These are phyloP conservation scores for Alternaria postmessia DNA, from an alignment of 2,329 filamentous ascomycete species.

Conservation along the genomic window DNA sequence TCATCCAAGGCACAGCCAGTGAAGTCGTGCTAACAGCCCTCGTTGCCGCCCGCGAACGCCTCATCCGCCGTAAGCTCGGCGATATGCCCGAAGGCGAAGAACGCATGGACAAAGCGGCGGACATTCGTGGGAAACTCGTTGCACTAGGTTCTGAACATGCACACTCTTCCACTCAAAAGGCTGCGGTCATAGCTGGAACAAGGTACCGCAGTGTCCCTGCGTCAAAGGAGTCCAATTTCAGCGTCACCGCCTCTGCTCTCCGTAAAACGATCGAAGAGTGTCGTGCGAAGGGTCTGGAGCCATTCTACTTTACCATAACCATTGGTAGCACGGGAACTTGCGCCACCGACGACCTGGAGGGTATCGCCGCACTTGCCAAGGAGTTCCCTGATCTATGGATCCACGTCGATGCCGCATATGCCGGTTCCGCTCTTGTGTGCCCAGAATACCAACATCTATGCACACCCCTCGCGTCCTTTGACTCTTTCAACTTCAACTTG, in stretches of 20 bases:
- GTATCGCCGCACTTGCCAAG: conserved; percentile 66
- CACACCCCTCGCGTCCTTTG: conserved; percentile 69
- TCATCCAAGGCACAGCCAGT: conserved; percentile 92
- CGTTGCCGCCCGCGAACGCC: conserved; percentile 79
- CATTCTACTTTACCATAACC: conserved; percentile 85
- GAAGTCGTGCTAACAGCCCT: conserved; percentile 88
- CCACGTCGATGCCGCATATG: conserved; percentile 93
- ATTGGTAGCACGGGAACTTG: conserved; percentile 90
- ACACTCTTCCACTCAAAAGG: conserved; percentile 88
- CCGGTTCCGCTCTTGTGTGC: conserved; percentile 82
- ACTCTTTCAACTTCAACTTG: conserved; percentile 95
- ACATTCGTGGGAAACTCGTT: conserved; percentile 75
- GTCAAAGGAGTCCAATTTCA: conserved; percentile 68
- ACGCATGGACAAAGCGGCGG: conserved; percentile 66
- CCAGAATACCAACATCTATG: conserved; percentile 80
- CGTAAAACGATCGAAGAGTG: conserved; percentile 69
- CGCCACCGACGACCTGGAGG: conserved; percentile 81
- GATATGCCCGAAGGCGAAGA: conserved; percentile 46
- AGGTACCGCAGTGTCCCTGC: conserved; percentile 76
- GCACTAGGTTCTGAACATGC: conserved; percentile 81
- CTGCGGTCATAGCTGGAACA: conserved; percentile 85
- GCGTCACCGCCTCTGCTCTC: conserved; percentile 72
- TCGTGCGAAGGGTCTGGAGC: conserved; percentile 74
- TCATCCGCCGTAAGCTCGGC: conserved; percentile 58
- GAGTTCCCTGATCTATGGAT: conserved; percentile 77